phyloP scores from a whole-genome alignment of 441 rosid genomes.

The Gossypium davidsonii region DNA sequence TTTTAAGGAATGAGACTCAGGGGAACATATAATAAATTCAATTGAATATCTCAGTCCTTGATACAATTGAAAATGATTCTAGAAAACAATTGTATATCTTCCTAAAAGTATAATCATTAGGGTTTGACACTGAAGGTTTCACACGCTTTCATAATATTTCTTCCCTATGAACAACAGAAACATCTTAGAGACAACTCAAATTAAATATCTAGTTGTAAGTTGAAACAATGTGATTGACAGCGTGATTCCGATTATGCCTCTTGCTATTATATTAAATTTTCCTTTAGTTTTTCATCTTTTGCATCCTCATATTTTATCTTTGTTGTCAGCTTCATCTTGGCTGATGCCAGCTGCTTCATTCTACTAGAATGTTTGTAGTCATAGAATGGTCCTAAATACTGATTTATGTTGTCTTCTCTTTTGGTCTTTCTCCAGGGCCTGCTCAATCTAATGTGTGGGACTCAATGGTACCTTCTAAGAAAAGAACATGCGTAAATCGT shows the following conservation, averaged over 20 bases:
- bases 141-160: background rate
- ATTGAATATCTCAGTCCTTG: constrained; percentile 9
- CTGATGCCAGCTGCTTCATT: background rate
- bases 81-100: background rate
- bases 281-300: background rate
- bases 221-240: background rate
- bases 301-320: background rate
- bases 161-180: background rate
- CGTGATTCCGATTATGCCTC: background rate
- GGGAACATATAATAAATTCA: background rate
- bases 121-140: background rate
- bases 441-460: constrained; percentile 89
- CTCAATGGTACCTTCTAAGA: constrained; percentile 73
- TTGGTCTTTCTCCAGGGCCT: constrained; percentile 50
- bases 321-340: background rate
- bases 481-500: constrained; percentile 81
- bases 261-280: background rate
- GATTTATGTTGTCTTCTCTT: constrained; percentile 4
- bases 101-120: background rate
- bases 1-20: background rate
- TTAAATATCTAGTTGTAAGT: background rate
- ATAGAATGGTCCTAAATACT: background rate
- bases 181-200: background rate
- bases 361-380: constrained; percentile 1
- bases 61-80: background rate